Base-by-base conservation (phyloP, 495 filamentous ascomycete genomes). In the Hypomontagnella monticulosa region DNA sequence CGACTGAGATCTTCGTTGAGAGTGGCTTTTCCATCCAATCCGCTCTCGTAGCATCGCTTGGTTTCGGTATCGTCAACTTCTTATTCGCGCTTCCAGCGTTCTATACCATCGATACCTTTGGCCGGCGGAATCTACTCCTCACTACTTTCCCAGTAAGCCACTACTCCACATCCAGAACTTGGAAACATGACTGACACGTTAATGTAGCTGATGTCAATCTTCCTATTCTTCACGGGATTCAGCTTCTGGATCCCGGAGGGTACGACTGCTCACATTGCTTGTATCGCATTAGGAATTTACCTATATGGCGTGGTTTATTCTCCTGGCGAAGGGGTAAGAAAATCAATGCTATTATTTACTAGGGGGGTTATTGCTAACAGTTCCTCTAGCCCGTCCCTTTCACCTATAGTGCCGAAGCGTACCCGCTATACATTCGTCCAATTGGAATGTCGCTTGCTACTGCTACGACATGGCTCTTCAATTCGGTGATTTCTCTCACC, bases 61-160 rank as follows among this genome's bases (percentile, higher is more conserved):
- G 91, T 5, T 91, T 87, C 70, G 91, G 91, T 9, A 77, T 91
- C n/a, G 83, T 92, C 70, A 93, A 93, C 72, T 93, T 86, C 78
- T 75, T 93, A 19, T 92, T 93, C 58, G 89, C 90, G 3, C 81
- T 93, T 10, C 91, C 91, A 0, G 91, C 91, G 8, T 78, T 94
- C 42, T 92, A 89, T 72, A 92, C 89, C 4, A 94, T 94, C 59
- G 91, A 94, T 71, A 91, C 88, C 0, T 93, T 91, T 62, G 91
- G 91, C n/a, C 87, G 91, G 2, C 84, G 91, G 14, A 92, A 92
- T 62, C 84, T 95, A 6, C 81, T 94, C 4, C 82, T 94, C 11
- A 81, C 82, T 1, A 94, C 91, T 4, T 93, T 93, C 74, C 91
- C 92, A 0, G 72, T 73, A 55, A 63, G 71, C 18, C n/a, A 18